Evolutionary conservation across 768 basidiomycete genomes (phyloP), one percentile per base, ranked within the genome.

Genomic region (Leucosporidium yakuticum): DNA sequence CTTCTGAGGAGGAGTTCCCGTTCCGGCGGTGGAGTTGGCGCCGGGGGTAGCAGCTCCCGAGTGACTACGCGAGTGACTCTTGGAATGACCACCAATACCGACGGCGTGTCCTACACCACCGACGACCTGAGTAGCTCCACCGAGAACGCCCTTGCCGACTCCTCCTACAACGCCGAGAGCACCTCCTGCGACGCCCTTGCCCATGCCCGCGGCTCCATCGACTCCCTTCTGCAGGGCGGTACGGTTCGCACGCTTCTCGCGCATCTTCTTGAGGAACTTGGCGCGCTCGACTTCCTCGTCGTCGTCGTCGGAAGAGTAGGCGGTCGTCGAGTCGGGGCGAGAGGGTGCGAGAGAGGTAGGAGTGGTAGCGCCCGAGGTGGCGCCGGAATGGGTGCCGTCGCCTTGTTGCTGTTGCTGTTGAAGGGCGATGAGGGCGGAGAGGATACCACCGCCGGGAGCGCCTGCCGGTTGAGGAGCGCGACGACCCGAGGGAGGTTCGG

Each of bases 351-450:
- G 73, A 19, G 78, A 78, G 15, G 73, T 51, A 29, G 68, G 68
- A 3, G 77, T 76, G 39, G 56, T 62, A 15, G 63, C 60, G 21
- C 65, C 65, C 23, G 68, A 69, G 0, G 58, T 54, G 19, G 61
- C 29, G 2, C 48, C 39, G 29, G 68, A 62, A 1, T 39, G 17
- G 5, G 48, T 49, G 17, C 34, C 29, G 21, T 55, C 62, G 39
- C 39, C 39, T 0, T 73, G 67, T 19, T 81, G 79, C 32, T 79
- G 79, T 56, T 79, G 78, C 71, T 81, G 84, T 74, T 89, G 88
- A 29, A 89, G 80, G 25, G 86, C 82, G 55, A 90, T 79, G 50
- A 90, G 77, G 1, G 87, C 82, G 4, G 87, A 85, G 7, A 90
- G 81, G 9, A 90, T 84, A 21, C 88, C 86, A 17, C 81, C 82